Percentiles rank a stretch among this genome's conserved stretches.
Evolutionary conservation across 1,139 yeast genomes (phyloP).

Genomic region (Entelexis paramagnoliae): DNA sequence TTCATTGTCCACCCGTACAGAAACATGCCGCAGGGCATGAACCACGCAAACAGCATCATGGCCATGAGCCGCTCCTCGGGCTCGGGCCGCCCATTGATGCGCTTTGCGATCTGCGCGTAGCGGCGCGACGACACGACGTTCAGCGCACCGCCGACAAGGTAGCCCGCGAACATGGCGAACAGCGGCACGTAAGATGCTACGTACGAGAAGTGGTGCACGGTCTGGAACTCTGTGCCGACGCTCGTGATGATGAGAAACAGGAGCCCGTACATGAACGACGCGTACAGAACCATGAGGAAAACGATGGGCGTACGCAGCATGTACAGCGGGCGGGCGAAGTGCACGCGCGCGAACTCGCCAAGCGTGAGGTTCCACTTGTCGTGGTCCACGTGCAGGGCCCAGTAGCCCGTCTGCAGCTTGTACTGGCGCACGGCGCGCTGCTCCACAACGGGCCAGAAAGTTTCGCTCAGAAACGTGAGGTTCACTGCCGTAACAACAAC

Average conservation of each 20-base stretch:
- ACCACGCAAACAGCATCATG: conserved; percentile 38
- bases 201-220: conserved; percentile 35
- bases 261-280: conserved; percentile 40
- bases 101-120: conserved; percentile 14
- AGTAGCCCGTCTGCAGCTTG: conserved; percentile 48
- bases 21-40: conserved; percentile 59
- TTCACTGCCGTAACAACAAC: conserved; percentile 44
- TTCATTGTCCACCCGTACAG: conserved; percentile 66
- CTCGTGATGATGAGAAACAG: conserved; percentile 37
- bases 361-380: conserved; percentile 37
- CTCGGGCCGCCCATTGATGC: conserved; percentile 26
- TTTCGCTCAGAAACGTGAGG: conserved; percentile 51
- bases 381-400: conserved; percentile 23
- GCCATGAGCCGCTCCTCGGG: conserved; percentile 56
- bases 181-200: conserved; percentile 41
- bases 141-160: conserved; percentile 37
- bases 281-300: conserved; percentile 36
- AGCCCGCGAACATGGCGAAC: conserved; percentile 39
- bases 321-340: conserved; percentile 37
- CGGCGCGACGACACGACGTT: conserved; percentile 29
- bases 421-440: conserved; percentile 46
- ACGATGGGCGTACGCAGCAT: conserved; percentile 41
- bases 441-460: conserved; percentile 59
- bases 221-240: conserved; percentile 23
- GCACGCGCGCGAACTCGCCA: conserved; percentile 34